Base-by-base conservation (phyloP, 2,329 filamentous ascomycete species). In the Verticillium alfalfae region DNA sequence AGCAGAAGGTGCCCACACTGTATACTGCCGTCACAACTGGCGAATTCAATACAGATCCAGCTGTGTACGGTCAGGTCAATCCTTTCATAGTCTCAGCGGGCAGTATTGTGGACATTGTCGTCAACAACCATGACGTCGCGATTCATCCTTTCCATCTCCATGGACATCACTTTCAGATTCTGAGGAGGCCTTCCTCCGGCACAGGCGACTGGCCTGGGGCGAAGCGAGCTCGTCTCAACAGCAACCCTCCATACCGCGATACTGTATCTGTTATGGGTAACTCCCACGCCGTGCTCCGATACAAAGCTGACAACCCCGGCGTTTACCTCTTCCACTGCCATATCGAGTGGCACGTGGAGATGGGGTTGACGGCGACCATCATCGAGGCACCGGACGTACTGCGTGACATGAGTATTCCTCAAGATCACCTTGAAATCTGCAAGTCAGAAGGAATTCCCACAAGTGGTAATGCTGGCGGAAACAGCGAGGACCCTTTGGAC, bases 11-110 rank as follows among this genome's bases (percentile, higher is more conserved):
- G 0, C 90, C 90, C 0, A 85, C 87, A 0, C 76, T 93, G 6
- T 93, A 91, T 78, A 88, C 87, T 3, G 89, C 82, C n/a, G 79
- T 90, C 3, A 86, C 86, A 0, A 76, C 83, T 1, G 83, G 82
- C 5, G 67, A 72, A 1, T 66, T 74, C 68, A 81, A 80, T 68
- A 74, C 71, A 6, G 70, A 82, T 65, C 70, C 76, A 0, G 38
- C 62, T 2, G 71, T 80, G 6, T 82, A 82, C 62, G 80, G 79
- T 26, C 71, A 70, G 45, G 72, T 81, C 56, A 73, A 76, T 63
- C 75, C 79, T 6, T 78, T 76, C 65, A 67, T 80, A 36, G 70
- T 78, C 55, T 62, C 70, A 1, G 72, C 73, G 56, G 73, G 71
- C 61, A 72, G 77, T 9, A 68, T 80, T 1, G 72, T 82, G 39